A percentile compares a stretch with the other conserved stretches of the same genome.
Conservation (phyloP, 306 rosid species). For the Fragaria vesca region DNA sequence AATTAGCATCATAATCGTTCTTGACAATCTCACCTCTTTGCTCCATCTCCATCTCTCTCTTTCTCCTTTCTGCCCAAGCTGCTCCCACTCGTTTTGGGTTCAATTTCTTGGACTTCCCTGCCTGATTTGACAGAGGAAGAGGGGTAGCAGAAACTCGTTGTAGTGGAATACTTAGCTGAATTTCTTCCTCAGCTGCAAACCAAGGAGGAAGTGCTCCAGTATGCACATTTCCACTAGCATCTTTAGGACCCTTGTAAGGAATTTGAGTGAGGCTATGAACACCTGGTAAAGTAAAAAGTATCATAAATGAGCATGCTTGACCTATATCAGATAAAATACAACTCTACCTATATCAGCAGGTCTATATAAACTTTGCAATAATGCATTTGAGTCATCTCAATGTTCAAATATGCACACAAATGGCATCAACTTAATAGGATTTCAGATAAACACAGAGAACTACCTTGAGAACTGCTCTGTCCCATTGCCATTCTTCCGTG, state of each 20-base stretch:
- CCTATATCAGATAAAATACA: slow-evolving; percentile 1
- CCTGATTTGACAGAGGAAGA: slow-evolving; percentile 38
- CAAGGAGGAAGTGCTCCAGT: slow-evolving; percentile 86
- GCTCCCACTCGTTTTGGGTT: slow-evolving; percentile 90
- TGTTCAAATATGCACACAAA: slow-evolving; percentile 13
- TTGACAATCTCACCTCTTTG: slow-evolving; percentile 74
- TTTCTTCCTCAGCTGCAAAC: slow-evolving; percentile 57
- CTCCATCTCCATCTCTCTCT: slow-evolving; percentile 86
- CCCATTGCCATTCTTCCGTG: slow-evolving; percentile 35
- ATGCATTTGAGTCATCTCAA: slow-evolving; percentile 6
- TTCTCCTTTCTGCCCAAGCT: slow-evolving; percentile 96
- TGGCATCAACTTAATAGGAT: slow-evolving; percentile 7
- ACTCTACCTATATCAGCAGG: slow-evolving; percentile 8
- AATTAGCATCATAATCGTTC: slow-evolving; percentile 54
- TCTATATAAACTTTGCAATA: slow-evolving; percentile 9
- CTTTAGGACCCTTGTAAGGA: slow-evolving; percentile 34
- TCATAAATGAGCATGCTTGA: slow-evolving; percentile 26
- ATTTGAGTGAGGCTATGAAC: slow-evolving; percentile 47
- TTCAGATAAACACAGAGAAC: background rate
- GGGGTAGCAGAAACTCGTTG: slow-evolving; percentile 30
- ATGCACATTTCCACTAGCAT: slow-evolving; percentile 55
- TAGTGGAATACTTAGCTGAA: slow-evolving; percentile 37
- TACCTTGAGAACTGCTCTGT: slow-evolving; percentile 61
- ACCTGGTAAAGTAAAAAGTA: slow-evolving; percentile 48
- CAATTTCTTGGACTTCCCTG: slow-evolving; percentile 61